Base-by-base conservation (phyloP, 306 rosid species). In the Trifolium subterraneum region DNA sequence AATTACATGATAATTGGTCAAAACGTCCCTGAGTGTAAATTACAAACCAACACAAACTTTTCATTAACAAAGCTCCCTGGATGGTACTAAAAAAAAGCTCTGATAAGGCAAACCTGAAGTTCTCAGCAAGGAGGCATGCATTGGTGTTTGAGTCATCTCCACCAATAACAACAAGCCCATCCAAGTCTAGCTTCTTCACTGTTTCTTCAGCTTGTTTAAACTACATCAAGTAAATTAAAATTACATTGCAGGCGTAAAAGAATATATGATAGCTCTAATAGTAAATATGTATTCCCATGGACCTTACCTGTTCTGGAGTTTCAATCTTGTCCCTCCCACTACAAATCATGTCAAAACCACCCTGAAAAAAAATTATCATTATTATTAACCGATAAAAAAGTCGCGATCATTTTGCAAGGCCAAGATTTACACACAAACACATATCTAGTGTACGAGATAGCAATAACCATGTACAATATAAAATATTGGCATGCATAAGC, bases 251-350 rank as follows among this genome's bases (percentile, higher is more conserved):
- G 47, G 20, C 35, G 22, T 47, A 64, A 10, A 75, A 23, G 45
- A 27, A 19, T 22, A 11, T 10, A 63, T 13, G 27, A 64, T 44
- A 59, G 52, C 51, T 70, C 31, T 18, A 11, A 54, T 27, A 51
- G 1, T 59, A 75, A 81, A 63, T 60, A 45, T 45, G 70, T 38
- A 72, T 29, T 68, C 82, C n/a, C 61, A 48, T 4, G 6, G 11
- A 51, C 56, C 68, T 22, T 74, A 90, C 99, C 97, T 95, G 99
- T 79, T 92, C 99, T 29, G 98, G 98, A 76, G 99, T 92, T 84
- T 95, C 99, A 81, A 95, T 92, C 84, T 95, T 95, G 90, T 95
- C 99, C 83, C 99, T 92, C 73, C 99, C 99, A 82, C 99, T 95
- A 68, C 96, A 78, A 67, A 95, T 95, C 97, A 95, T 95, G 86